phyloP scores from a whole-genome alignment of 2,329 filamentous ascomycete genomes.

The Calonectria pseudoreteaudii region DNA sequence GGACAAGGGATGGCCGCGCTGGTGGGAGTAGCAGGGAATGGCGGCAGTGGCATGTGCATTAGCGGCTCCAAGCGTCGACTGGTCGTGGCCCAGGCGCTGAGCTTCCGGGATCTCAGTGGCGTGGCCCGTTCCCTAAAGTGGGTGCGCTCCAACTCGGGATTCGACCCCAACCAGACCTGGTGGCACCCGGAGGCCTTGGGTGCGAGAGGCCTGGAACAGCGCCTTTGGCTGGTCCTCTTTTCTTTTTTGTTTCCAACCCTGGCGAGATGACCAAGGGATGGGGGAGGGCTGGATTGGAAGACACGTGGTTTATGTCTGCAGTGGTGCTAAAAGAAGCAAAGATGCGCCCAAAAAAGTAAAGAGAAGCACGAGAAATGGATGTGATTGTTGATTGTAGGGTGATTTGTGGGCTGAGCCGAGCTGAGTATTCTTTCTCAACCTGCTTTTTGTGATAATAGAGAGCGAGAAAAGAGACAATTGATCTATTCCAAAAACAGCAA shows the following conservation, averaged over 20 bases:
- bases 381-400: background rate
- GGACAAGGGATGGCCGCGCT: conserved; percentile 11
- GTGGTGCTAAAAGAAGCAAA: background rate
- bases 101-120: background rate
- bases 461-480: background rate
- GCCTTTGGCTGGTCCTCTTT: background rate
- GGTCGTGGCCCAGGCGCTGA: background rate
- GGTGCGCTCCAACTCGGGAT: background rate
- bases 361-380: background rate
- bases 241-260: background rate
- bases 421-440: background rate
- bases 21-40: conserved; percentile 10
- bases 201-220: background rate
- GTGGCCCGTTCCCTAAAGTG: conserved; percentile 2
- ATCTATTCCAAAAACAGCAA: background rate
- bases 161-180: background rate
- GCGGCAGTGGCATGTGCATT: conserved; percentile 15
- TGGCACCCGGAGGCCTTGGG: background rate
- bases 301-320: conserved; percentile 2
- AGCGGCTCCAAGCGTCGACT: background rate
- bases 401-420: background rate
- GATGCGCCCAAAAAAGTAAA: background rate
- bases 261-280: background rate
- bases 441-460: background rate
- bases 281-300: background rate